These are phyloP conservation scores for Aspergillus sojae DNA, from an alignment of 2,329 filamentous ascomycete species.

Conservation along the genomic window DNA sequence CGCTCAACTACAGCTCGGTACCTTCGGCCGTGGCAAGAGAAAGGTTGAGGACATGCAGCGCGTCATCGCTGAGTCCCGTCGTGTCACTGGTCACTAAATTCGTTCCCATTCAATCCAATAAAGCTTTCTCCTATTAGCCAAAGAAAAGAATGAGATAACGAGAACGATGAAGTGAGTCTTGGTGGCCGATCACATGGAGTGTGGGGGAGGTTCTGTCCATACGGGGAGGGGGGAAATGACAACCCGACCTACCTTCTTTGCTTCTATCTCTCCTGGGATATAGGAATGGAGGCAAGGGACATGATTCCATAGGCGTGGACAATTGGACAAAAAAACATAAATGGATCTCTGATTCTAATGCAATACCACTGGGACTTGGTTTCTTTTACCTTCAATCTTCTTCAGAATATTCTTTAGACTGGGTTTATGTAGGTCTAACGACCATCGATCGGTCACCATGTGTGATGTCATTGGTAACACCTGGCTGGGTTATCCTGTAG, in stretches of 20 bases:
- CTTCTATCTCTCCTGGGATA: slow-evolving; percentile 6
- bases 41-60: slow-evolving; percentile 99
- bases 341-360: slow-evolving; percentile 20
- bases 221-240: slow-evolving; percentile 3
- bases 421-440: background rate
- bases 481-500: background rate
- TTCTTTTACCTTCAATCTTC: slow-evolving; percentile 2
- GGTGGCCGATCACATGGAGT: slow-evolving; percentile 13
- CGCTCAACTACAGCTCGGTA: slow-evolving; percentile 72
- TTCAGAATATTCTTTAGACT: background rate
- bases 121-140: slow-evolving; percentile 25
- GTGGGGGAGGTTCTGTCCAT: slow-evolving; percentile 12
- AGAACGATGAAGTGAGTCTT: slow-evolving; percentile 22
- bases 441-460: background rate
- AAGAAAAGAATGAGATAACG: slow-evolving; percentile 28
- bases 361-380: slow-evolving; percentile 21
- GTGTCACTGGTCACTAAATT: slow-evolving; percentile 66
- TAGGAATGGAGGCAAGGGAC: slow-evolving; percentile 4
- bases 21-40: slow-evolving; percentile 96
- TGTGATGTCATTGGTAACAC: background rate
- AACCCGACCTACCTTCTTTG: slow-evolving; percentile 1
- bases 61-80: slow-evolving; percentile 95
- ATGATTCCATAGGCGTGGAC: slow-evolving; percentile 13
- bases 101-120: slow-evolving; percentile 17
- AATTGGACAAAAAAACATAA: slow-evolving; percentile 13